Conservation (phyloP, 2,329 filamentous ascomycete genomes). For the Corynespora cassiicola region DNA sequence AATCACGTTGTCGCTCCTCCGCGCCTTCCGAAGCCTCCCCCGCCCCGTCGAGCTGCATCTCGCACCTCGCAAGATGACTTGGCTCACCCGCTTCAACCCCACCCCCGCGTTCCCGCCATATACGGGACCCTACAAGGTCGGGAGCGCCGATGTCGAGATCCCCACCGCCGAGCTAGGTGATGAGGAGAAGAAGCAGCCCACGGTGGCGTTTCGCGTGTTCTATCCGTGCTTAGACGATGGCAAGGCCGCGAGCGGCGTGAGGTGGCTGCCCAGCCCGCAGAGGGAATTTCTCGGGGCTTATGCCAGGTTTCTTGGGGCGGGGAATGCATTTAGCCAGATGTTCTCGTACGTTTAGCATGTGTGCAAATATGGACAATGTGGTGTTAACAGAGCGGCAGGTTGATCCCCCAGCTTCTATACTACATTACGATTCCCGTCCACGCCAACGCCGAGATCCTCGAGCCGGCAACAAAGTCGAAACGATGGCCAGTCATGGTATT, state of each 20-base stretch:
- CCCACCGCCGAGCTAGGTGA: slow-evolving; percentile 65
- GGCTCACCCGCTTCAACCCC: slow-evolving; percentile 63
- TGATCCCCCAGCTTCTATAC: slow-evolving; percentile 73
- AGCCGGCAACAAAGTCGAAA: slow-evolving; percentile 52
- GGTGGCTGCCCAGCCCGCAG: slow-evolving; percentile 82
- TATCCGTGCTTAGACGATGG: no score
- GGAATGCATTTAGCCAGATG: slow-evolving; percentile 53
- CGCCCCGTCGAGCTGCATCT: slow-evolving; percentile 10
- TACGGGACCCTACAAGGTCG: slow-evolving; percentile 78
- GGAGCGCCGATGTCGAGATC: slow-evolving; percentile 81
- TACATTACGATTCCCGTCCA: slow-evolving; percentile 75
- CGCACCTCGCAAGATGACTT: slow-evolving; percentile 42
- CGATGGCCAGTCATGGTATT: slow-evolving; percentile 85
- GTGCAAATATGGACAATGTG: slow-evolving; percentile 4
- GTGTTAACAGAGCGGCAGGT: slow-evolving; percentile 51
- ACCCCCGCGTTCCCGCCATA: slow-evolving; percentile 77
- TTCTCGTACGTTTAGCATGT: slow-evolving; percentile 43
- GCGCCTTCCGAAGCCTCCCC: slow-evolving; percentile 23
- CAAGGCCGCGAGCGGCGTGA: slow-evolving; percentile 66
- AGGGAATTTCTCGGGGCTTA: slow-evolving; percentile 77
- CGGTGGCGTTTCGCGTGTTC: slow-evolving; percentile 79
- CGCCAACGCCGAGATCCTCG: slow-evolving; percentile 71
- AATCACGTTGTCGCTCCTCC: slow-evolving; percentile 39
- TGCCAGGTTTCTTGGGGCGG: slow-evolving; percentile 75
- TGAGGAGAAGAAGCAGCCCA: slow-evolving; percentile 57